A percentile compares a stretch with the other conserved stretches of the same genome.
Evolutionary conservation across 495 filamentous ascomycete species (phyloP).

Genomic region (Penicillium angulare): DNA sequence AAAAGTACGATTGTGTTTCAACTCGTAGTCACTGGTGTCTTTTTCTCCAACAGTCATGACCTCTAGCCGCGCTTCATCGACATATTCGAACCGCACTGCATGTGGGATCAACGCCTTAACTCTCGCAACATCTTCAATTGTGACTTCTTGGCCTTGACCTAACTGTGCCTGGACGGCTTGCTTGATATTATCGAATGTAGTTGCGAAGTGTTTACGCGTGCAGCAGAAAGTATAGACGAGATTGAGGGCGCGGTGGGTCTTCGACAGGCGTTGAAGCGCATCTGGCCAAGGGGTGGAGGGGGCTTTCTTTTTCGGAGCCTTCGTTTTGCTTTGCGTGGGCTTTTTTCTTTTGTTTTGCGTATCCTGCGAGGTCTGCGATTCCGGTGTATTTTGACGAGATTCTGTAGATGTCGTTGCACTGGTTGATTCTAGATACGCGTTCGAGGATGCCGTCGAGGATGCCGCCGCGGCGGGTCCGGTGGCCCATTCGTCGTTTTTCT

Average conservation of each 20-base stretch:
- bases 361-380: background rate
- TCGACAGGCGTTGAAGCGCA: conserved; percentile 66
- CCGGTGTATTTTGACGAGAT: background rate
- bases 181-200: conserved; percentile 86
- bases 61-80: conserved; percentile 77
- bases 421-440: conserved; percentile 16
- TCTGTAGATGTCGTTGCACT: background rate
- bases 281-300: conserved; percentile 66
- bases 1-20: conserved; percentile 5
- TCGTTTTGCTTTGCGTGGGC: conserved; percentile 4
- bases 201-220: conserved; percentile 85
- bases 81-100: conserved; percentile 80
- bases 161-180: conserved; percentile 81
- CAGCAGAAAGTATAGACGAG: conserved; percentile 93
- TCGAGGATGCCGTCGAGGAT: conserved; percentile 2
- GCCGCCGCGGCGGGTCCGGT: background rate
- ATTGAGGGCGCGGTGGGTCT: conserved; percentile 82
- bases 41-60: conserved; percentile 68
- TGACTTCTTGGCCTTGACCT: conserved; percentile 56
- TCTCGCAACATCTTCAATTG: conserved; percentile 74
- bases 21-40: conserved; percentile 26
- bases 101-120: conserved; percentile 75
- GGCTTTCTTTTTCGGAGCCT: conserved; percentile 21
- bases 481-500: conserved; percentile 4
- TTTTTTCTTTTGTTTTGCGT: background rate